These are phyloP conservation scores for Aureobasidium namibiae DNA, from an alignment of 2,329 filamentous ascomycete genomes.

Conservation along the genomic window DNA sequence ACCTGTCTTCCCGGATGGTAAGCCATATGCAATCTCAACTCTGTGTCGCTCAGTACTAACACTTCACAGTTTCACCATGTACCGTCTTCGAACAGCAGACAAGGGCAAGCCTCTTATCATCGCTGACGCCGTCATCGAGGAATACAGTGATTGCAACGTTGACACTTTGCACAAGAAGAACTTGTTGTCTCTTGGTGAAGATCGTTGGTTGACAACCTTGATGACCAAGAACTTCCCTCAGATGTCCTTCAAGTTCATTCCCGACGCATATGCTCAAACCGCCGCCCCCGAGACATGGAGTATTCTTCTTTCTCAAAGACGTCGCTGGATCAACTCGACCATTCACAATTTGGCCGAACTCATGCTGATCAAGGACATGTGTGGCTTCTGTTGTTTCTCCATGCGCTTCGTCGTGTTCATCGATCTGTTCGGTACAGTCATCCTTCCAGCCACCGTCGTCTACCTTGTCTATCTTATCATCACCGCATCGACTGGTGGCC, in stretches of 20 bases:
- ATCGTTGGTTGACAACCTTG: conserved; percentile 92
- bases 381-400: conserved; percentile 96
- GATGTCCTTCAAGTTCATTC: conserved; percentile 94
- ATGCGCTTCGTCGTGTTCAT: conserved; percentile 97
- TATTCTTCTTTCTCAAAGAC: conserved; percentile 91
- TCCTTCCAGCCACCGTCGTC: conserved; percentile 78
- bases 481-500: conserved; percentile 60
- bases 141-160: conserved; percentile 81
- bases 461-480: conserved; percentile 89
- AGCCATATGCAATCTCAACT: conserved; percentile 32
- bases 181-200: conserved; percentile 83
- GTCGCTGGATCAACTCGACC: conserved; percentile 99
- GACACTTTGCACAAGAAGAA: conserved; percentile 97
- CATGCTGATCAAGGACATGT: conserved; percentile 84
- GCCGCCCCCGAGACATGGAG: conserved; percentile 91
- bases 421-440: conserved; percentile 85
- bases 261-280: conserved; percentile 86
- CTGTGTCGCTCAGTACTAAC: conserved; percentile 14
- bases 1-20: conserved; percentile 99
- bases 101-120: conserved; percentile 93
- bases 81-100: conserved; percentile 86
- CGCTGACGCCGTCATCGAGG: conserved; percentile 74
- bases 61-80: conserved; percentile 85
- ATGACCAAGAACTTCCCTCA: conserved; percentile 97
- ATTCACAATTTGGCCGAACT: conserved; percentile 93